Conservation (phyloP, 768 basidiomycete genomes). For the Kondoa subrosea region DNA sequence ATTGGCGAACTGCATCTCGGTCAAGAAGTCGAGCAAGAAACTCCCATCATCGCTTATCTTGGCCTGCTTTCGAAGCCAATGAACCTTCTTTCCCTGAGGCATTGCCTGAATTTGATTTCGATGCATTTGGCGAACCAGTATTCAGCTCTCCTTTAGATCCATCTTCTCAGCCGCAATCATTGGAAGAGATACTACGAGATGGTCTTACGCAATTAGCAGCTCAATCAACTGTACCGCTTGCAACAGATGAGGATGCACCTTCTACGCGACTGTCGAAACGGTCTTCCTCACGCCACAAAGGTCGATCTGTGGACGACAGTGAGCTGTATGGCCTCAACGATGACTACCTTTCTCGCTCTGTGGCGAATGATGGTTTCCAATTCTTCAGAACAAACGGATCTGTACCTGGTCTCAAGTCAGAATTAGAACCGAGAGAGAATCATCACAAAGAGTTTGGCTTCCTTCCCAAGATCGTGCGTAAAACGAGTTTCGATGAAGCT, state of each 20-base stretch:
- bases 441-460: conserved; percentile 18
- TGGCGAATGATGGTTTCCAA: neutral
- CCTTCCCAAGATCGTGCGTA: conserved; percentile 19
- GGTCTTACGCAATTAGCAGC: neutral
- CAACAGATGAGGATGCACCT: neutral
- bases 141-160: neutral
- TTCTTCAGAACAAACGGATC: conserved; percentile 2
- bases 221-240: neutral
- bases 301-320: neutral
- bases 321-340: neutral
- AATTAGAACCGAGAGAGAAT: conserved; percentile 14
- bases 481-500: conserved; percentile 18
- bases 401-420: conserved; percentile 15
- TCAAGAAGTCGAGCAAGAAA: conserved; percentile 30
- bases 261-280: neutral
- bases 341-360: neutral
- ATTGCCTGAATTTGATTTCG: neutral
- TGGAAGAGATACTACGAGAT: neutral
- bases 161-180: neutral
- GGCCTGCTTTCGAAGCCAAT: neutral
- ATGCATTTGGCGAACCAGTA: neutral
- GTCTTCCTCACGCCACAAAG: neutral
- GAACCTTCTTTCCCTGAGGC: neutral
- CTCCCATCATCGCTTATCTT: conserved; percentile 15
- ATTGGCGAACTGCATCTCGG: conserved; percentile 26